Conservation (phyloP, 2,329 filamentous ascomycete genomes). For the Talaromyces atroroseus region DNA sequence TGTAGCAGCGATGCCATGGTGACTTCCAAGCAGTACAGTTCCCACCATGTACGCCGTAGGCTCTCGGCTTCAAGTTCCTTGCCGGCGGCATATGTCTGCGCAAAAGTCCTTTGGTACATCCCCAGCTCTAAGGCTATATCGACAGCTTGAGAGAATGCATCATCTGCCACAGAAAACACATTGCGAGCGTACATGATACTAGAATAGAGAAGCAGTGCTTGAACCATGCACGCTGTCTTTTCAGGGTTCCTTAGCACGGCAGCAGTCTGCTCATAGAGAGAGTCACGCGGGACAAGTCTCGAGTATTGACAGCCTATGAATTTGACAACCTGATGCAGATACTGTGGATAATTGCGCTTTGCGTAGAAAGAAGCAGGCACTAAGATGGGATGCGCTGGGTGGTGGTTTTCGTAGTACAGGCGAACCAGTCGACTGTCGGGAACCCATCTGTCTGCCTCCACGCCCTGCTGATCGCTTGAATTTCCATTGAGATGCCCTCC, state of each 20-base stretch:
- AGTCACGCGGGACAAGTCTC: conserved; percentile 23
- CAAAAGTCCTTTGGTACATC: conserved; percentile 64
- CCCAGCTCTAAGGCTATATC: conserved; percentile 67
- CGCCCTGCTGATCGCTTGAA: not conserved
- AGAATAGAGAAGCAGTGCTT: conserved; percentile 33
- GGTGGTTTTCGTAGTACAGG: conserved; percentile 50
- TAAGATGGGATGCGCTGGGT: conserved; percentile 50
- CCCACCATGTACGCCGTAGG: conserved; percentile 87
- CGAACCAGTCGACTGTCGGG: conserved; percentile 36
- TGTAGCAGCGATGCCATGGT: conserved; percentile 65
- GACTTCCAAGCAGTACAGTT: conserved; percentile 67
- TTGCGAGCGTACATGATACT: conserved; percentile 25
- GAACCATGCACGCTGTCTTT: conserved; percentile 31
- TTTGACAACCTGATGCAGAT: conserved; percentile 46
- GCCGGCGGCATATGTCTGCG: conserved; percentile 26
- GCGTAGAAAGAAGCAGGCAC: conserved; percentile 40
- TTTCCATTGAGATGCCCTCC: not conserved
- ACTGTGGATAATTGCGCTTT: conserved; percentile 38
- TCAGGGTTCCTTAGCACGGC: conserved; percentile 18
- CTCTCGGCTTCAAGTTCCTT: conserved; percentile 65
- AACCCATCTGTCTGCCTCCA: not conserved
- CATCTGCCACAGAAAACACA: conserved; percentile 41
- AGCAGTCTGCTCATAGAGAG: conserved; percentile 22
- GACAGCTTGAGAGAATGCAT: conserved; percentile 46
- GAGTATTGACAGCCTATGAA: not conserved